These are phyloP conservation scores for Zoysia pacifica DNA, from an alignment of 176 grass and related monocot genomes.

Conservation along the genomic window DNA sequence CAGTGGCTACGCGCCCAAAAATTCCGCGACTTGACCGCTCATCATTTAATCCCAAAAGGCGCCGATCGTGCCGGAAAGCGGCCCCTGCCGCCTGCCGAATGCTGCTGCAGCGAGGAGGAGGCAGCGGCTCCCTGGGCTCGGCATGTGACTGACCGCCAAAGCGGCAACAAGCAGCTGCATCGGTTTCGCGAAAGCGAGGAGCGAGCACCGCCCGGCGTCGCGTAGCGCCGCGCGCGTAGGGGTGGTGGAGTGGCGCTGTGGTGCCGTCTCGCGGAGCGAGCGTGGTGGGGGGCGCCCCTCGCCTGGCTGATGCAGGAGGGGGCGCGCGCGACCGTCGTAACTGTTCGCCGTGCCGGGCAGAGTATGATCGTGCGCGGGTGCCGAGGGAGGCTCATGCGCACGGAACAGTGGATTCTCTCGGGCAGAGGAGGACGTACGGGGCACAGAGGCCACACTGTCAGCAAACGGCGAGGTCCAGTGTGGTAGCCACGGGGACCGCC, in stretches of 20 bases:
- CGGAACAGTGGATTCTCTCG: not conserved
- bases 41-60: slow-evolving; percentile 49
- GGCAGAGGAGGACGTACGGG: not conserved
- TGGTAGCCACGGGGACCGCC: not conserved
- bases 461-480: not conserved
- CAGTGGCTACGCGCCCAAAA: not conserved
- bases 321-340: not conserved
- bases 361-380: not conserved
- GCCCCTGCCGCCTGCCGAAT: not conserved
- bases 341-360: slow-evolving; percentile 19
- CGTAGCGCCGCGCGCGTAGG: too few species aligned
- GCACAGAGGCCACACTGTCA: not conserved
- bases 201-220: slow-evolving; percentile 15
- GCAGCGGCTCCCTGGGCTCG: too few species aligned
- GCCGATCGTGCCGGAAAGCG: slow-evolving; percentile 20
- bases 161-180: not conserved
- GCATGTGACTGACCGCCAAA: slow-evolving; percentile 33
- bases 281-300: not conserved
- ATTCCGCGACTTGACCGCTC: slow-evolving; percentile 10
- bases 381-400: too few species aligned
- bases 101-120: slow-evolving; percentile 1
- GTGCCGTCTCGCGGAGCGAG: not conserved
- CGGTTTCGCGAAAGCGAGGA: too few species aligned
- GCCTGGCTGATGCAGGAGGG: not conserved
- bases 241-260: too few species aligned